Evolutionary conservation across 2,329 filamentous ascomycete species (phyloP), one percentile per base, ranked within the genome.

Genomic region (Fusarium praegraminearum): DNA sequence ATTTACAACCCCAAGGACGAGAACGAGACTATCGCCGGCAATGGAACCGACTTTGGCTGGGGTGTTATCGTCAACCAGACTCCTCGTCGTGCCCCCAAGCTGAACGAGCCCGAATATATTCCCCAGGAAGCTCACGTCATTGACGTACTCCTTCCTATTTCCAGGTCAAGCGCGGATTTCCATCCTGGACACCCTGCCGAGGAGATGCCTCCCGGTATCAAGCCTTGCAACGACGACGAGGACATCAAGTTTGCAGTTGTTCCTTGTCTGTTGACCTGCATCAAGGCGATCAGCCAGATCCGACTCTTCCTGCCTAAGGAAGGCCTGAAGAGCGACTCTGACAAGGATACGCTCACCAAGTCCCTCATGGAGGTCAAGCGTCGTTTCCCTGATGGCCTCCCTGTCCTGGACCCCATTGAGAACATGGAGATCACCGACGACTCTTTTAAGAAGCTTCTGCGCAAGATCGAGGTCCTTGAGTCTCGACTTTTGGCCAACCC

Each of bases 391-490:
- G 96, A 99, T 76, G 96, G 96, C 5, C 83, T 99, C 59, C 91
- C 96, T 5, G 85, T 94, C 9, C 83, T 99, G 20, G 96, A 99
- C 75, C 96, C 96, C 0, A 91, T 99, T 40, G 94, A 98, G 79
- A 94, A 98, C 76, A 98, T 99, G 96, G 88, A 89, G 30, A 98
- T 99, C 75, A 91, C 86, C 6, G 96, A 98, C 75, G 94, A 97
- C 2, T 90, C 89, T 0, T 98, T 99, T 83, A 98, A 97, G 84
- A 93, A 94, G 78, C 87, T 98, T 6, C 87, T 98, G 59, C 84
- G 94, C 80, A 98, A 98, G 88, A 98, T 99, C 65, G 96, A 99
- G 81, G 93, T 98, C 13, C 87, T 99, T 3, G 96, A 99, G 81
- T 96, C 95, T 7, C 90, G 93, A 54, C 84, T 99, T 24, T 82